phyloP scores from a whole-genome alignment of 1,139 yeast genomes.

The Candida tropicalis region DNA sequence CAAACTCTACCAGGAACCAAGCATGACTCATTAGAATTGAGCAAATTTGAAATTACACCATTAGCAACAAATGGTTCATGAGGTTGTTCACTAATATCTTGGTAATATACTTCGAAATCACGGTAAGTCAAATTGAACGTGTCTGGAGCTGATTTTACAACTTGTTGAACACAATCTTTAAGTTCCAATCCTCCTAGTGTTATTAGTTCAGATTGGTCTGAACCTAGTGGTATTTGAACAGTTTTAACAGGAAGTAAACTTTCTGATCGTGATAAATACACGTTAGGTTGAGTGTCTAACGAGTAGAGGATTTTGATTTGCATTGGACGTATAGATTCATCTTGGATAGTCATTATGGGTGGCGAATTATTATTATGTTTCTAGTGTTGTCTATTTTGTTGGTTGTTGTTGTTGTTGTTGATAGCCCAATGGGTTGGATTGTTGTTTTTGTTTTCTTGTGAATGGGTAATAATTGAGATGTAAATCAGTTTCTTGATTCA shows the following conservation, averaged over 20 bases:
- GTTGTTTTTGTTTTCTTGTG: neutral
- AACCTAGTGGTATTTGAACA: constrained; percentile 43
- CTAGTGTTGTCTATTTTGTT: neutral
- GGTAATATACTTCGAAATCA: constrained; percentile 73
- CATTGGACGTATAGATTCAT: constrained; percentile 41
- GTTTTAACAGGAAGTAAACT: constrained; percentile 49
- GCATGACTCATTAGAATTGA: constrained; percentile 28
- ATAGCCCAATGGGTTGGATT: neutral
- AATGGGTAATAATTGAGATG: neutral
- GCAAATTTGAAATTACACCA: constrained; percentile 58
- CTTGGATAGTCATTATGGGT: constrained; percentile 19
- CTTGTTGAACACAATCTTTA: constrained; percentile 52
- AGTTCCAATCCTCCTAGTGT: constrained; percentile 61
- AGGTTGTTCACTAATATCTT: constrained; percentile 69
- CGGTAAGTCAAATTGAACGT: constrained; percentile 47
- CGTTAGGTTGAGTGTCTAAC: constrained; percentile 57
- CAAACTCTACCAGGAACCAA: constrained; percentile 73
- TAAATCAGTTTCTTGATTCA: neutral
- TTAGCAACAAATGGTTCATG: constrained; percentile 79
- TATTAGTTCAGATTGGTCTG: constrained; percentile 35
- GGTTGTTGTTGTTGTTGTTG: constrained; percentile 2
- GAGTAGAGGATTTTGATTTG: constrained; percentile 63
- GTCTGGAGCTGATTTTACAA: constrained; percentile 59
- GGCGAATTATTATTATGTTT: neutral
- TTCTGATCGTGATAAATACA: constrained; percentile 59